These are phyloP conservation scores for Poronia punctata DNA, from an alignment of 495 filamentous ascomycete genomes.

Conservation along the genomic window DNA sequence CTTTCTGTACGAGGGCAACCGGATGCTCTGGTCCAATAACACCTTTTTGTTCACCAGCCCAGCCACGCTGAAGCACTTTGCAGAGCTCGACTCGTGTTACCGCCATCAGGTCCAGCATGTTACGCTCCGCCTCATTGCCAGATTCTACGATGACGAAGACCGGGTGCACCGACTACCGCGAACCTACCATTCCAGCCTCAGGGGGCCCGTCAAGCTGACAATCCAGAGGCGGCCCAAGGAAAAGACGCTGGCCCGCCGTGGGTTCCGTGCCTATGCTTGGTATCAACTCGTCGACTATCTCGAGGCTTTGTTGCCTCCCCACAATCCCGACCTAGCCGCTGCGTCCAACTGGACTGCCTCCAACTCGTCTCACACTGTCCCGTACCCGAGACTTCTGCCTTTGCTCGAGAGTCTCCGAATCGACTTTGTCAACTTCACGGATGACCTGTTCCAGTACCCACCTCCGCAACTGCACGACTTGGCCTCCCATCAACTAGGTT, in stretches of 20 bases:
- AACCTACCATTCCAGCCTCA: slow-evolving; percentile 22
- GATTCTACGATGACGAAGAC: slow-evolving; percentile 40
- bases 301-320: slow-evolving; percentile 31
- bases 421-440: slow-evolving; percentile 42
- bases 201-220: slow-evolving; percentile 23
- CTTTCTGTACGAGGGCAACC: slow-evolving; percentile 33
- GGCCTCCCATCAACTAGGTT: slow-evolving; percentile 36
- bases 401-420: slow-evolving; percentile 33
- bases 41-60: slow-evolving; percentile 40
- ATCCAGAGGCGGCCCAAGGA: slow-evolving; percentile 28
- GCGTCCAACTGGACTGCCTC: not conserved
- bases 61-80: slow-evolving; percentile 34
- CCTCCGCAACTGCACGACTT: slow-evolving; percentile 26
- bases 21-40: slow-evolving; percentile 38
- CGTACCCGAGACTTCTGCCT: slow-evolving; percentile 34
- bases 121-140: slow-evolving; percentile 39
- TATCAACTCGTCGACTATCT: slow-evolving; percentile 40
- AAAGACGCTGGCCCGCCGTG: slow-evolving; percentile 26
- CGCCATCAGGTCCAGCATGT: slow-evolving; percentile 32
- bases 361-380: not conserved
- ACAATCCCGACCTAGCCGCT: slow-evolving; percentile 18
- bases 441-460: slow-evolving; percentile 25
- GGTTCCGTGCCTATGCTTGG: slow-evolving; percentile 43
- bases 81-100: slow-evolving; percentile 22
- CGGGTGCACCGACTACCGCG: slow-evolving; percentile 22